Base-by-base conservation (phyloP, 2,329 filamentous ascomycete species). In the Cytospora mali region DNA sequence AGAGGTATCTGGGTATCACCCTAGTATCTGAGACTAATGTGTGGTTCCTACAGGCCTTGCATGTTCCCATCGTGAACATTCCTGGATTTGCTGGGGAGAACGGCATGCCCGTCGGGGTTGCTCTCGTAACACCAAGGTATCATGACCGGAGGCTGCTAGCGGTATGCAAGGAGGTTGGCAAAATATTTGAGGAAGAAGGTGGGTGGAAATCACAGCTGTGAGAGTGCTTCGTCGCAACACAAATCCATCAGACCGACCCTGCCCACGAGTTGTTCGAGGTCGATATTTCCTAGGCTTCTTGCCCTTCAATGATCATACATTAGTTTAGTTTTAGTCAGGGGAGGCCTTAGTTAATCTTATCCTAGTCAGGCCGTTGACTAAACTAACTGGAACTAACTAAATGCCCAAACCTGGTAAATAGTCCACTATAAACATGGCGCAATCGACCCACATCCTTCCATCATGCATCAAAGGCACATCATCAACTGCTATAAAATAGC, bases 41-140 rank as follows among this genome's bases (percentile, higher is more conserved):
- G 6, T 4, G 18, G 14, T 25, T 59, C 27, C 13, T 13, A 25
- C 16, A 78, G 75, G 76, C 75, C 13, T 72, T 89, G 16, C 87
- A 90, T 65, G 82, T 79, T 1, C 87, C 87, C 0, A 84, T 86
- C 0, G 72, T 89, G n/a, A 89, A 89, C 64, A 71, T 90, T 0
- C 86, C 86, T 0, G 87, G 86, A 0, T 89, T 90, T 66, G 72
- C 77, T 35, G 86, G 87, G 0, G 75, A 76, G 31, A 77, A 82
- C 62, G 80, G 77, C 0, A 72, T 90, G 77, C 88, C 87, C 0
- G 79, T 90, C 42, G 87, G 88, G 0, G 67, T 86, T 23, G 84
- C 81, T 0, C 68, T 85, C 1, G 79, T 85, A 0, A 76, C 76
- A 0, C 74, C 79, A 1, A 72, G 81, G 25, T 84, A 79, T 64